A percentile compares a stretch with the other conserved stretches of the same genome.
phyloP scores from a whole-genome alignment of 306 rosid species.

The Citrullus colocynthis region DNA sequence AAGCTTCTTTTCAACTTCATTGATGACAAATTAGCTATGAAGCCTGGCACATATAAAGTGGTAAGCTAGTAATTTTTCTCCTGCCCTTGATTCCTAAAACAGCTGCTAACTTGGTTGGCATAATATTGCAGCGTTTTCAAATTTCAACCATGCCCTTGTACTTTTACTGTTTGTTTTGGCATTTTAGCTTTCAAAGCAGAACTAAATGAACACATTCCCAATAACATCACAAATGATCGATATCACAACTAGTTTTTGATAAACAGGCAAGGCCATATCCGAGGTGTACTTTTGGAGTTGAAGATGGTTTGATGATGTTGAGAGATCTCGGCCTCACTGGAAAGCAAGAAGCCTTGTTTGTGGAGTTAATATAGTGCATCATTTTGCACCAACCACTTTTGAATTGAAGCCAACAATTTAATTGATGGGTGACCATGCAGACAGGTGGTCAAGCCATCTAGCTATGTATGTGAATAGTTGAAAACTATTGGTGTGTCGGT shows the following conservation, averaged over 20 bases:
- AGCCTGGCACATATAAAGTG: slow-evolving; percentile 57
- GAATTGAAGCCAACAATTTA: background rate
- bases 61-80: slow-evolving; percentile 29
- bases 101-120: background rate
- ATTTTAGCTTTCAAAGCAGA: background rate
- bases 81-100: background rate
- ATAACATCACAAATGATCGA: background rate
- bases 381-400: background rate
- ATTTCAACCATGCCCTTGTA: slow-evolving; percentile 8
- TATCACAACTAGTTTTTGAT: background rate
- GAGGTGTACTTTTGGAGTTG: slow-evolving; percentile 30
- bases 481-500: background rate
- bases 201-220: background rate
- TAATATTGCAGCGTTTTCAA: background rate
- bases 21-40: slow-evolving; percentile 31
- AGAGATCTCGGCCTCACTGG: slow-evolving; percentile 60
- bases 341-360: slow-evolving; percentile 73
- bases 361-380: slow-evolving; percentile 56
- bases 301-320: slow-evolving; percentile 39
- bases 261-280: slow-evolving; percentile 74
- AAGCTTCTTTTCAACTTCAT: slow-evolving; percentile 66
- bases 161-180: background rate
- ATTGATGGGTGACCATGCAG: background rate
- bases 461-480: background rate
- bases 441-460: background rate